Evolutionary conservation across 2,329 filamentous ascomycete species (phyloP), one percentile per base, ranked within the genome.

Genomic region (Thielaviopsis populi): DNA sequence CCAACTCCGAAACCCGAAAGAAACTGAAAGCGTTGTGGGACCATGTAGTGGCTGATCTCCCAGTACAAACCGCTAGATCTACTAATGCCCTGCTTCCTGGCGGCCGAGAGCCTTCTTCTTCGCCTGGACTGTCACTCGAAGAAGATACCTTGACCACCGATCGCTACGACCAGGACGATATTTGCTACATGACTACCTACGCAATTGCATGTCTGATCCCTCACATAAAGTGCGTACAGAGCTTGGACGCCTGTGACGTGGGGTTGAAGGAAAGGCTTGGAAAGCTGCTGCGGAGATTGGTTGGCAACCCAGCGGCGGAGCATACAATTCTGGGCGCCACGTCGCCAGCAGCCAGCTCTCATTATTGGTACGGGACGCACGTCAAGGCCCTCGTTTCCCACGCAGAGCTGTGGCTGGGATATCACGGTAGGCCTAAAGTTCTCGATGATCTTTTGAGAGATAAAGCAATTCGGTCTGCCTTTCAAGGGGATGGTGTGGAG

Each of bases 341-440:
- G 15, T 62, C 59, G 22, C 59, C 59, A 37, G 19, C 33, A 8
- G 33, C 30, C 4, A 62, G 59, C 40, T 62, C 59, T 7, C 59
- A 62, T 33, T 62, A 62, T 19, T 62, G 59, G 59, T 62, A 62
- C 27, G 43, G 43, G 8, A 62, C 59, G 22, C 59, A 62, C n/a
- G 10, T 33, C 41, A 62, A 62, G 19, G 59, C 59, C 1, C 24
- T 62, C n/a, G 22, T 30, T 17, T 62, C 24, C 24, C 59, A 62
- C 19, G 59, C 59, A 3, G 59, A 62, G 27, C 5, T 40, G 4
- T 62, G 22, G 59, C 33, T 62, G 33, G 24, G n/a, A 22, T 62
- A 48, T 40, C 17, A 41, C 30, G 10, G 11, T 22, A 22, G 42
- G 1, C 11, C 19, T 15, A 22, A n/a, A 27, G 46, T 50, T 13